phyloP scores from a whole-genome alignment of 352 stramenopile genomes.

The Thalassiosira ordinaria region DNA sequence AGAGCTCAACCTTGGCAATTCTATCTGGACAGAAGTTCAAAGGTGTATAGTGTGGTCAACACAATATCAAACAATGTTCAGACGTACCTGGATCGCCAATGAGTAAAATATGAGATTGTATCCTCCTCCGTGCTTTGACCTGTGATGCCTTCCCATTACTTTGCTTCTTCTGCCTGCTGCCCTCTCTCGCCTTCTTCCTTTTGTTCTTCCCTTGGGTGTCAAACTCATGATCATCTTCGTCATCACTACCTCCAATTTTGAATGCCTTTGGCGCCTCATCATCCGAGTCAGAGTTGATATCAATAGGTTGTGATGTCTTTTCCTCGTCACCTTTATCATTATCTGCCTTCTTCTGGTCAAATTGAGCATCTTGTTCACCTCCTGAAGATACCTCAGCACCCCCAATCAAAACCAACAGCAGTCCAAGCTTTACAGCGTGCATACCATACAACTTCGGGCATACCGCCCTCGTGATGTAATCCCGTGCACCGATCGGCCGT shows the following conservation, averaged over 20 bases:
- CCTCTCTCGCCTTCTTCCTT: neutral
- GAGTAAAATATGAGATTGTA: slow-evolving; percentile 84
- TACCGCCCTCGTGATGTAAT: slow-evolving; percentile 92
- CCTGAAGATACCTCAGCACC: slow-evolving; percentile 75
- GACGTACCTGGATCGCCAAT: slow-evolving; percentile 85
- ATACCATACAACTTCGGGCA: slow-evolving; percentile 95
- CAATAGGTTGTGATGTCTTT: too few species aligned
- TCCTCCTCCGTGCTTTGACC: slow-evolving; percentile 65
- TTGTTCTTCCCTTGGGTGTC: slow-evolving; percentile 2
- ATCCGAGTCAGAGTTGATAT: too few species aligned
- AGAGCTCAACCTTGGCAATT: too few species aligned
- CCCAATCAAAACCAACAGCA: slow-evolving; percentile 93
- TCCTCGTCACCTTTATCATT: slow-evolving; percentile 65
- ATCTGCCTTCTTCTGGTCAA: slow-evolving; percentile 63
- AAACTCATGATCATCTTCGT: slow-evolving; percentile 45
- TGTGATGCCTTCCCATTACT: slow-evolving; percentile 33
- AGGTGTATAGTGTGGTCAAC: too few species aligned
- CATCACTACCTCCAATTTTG: slow-evolving; percentile 40
- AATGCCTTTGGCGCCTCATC: slow-evolving; percentile 43
- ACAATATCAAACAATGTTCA: too few species aligned
- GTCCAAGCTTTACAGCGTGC: slow-evolving; percentile 91
- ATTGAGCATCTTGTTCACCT: slow-evolving; percentile 68
- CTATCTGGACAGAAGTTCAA: too few species aligned
- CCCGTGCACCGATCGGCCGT: slow-evolving; percentile 81
- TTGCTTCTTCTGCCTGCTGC: slow-evolving; percentile 12